Conservation (phyloP, 176 grass and related monocot genomes). For the Eleusine indica region DNA sequence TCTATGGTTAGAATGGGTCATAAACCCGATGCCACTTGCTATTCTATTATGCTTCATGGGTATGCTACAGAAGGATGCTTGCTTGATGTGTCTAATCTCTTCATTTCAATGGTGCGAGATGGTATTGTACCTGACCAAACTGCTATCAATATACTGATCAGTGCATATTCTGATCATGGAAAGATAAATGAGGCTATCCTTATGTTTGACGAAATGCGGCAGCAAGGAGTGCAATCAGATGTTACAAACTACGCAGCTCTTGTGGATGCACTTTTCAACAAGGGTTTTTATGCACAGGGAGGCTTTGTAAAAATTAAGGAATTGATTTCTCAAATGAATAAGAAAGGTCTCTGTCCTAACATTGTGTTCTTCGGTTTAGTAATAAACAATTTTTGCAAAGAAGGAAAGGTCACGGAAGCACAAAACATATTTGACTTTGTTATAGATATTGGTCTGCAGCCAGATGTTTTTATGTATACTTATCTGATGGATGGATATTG, state of each 20-base stretch:
- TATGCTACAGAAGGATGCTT: background rate
- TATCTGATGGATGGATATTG: constrained; percentile 7
- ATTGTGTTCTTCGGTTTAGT: constrained; percentile 12
- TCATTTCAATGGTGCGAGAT: background rate
- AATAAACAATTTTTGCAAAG: constrained; percentile 33
- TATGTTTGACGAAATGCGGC: constrained; percentile 9
- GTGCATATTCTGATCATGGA: constrained; percentile 5
- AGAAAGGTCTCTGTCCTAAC: background rate
- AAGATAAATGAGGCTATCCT: background rate
- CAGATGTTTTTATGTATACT: constrained; percentile 1
- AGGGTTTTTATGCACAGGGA: background rate
- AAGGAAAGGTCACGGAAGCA: constrained; percentile 28
- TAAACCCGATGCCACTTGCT: background rate
- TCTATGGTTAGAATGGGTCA: constrained; percentile 14
- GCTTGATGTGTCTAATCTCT: background rate
- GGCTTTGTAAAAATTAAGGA: constrained; percentile 25
- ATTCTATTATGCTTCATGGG: background rate
- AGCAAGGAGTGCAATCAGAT: constrained; percentile 8
- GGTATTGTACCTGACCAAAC: background rate
- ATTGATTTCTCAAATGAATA: constrained; percentile 44
- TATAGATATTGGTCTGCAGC: constrained; percentile 26
- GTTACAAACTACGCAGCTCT: background rate
- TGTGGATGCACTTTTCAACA: background rate
- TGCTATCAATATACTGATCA: constrained; percentile 24
- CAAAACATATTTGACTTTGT: constrained; percentile 20